Base-by-base conservation (phyloP, 805 yeast genomes). In the Kockiozyma suomiensis region DNA sequence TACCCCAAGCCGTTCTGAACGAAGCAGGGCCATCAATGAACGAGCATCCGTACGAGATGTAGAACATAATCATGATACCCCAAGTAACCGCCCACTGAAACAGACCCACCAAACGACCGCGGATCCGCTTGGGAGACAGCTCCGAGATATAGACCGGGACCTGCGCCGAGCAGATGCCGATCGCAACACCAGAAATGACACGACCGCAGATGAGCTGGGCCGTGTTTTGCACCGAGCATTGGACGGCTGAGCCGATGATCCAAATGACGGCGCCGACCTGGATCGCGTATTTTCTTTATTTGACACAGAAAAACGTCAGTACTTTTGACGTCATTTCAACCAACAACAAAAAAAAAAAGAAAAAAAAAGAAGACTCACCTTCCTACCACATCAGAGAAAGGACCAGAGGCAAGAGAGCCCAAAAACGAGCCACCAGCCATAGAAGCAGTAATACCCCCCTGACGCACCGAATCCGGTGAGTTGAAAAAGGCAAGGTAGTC, bases 401-500 rank as follows among this genome's bases (percentile, higher is more conserved):
- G 66, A 6, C 86, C 83, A 17, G 87, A 75, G 4, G 75, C 69
- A 54, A 87, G 72, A 48, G 91, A 85, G 15, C 93, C 93, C 54
- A 85, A 68, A 65, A 87, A 80, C 0, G 90, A 88, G 42, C 96
- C 96, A 64, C 85, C 84, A 21, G 94, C 83, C 84, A 85, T 87
- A 7, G 90, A 75, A 1, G 90, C 85, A 12, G 90, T 86, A 64
- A 90, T 82, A 58, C 87, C 79, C 28, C 96, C 96, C 72, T 88
- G 94, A 37, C 76, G 69, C 1, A 78, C 70, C 0, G 90, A 77
- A 38, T 75, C 72, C n/a, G 92, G 90, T 46, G 72, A 53, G 61
- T 80, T 66, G 74, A 88, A 88, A 67, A 73, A 85, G 0, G 72
- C 65, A 32, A 71, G 71, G 72, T 88, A 89, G 21, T 77, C 74